These are phyloP conservation scores for Herpetomonas samuelpessoai DNA, from an alignment of 208 protist genomes.

Conservation along the genomic window DNA sequence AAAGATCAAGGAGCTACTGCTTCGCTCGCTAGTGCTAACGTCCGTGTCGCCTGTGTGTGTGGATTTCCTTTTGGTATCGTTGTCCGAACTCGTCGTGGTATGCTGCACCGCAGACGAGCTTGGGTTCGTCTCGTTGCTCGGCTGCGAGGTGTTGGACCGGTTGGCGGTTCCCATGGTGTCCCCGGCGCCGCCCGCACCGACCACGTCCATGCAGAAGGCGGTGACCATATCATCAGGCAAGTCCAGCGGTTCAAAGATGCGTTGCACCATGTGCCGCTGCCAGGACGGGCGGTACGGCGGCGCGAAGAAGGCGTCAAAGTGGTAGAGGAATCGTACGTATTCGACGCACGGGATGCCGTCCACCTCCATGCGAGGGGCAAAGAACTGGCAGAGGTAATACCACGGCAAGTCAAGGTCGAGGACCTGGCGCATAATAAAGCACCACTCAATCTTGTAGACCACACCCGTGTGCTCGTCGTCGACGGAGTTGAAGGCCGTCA, in stretches of 20 bases:
- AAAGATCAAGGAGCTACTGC: not conserved
- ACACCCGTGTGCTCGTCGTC: constrained; percentile 65
- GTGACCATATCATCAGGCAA: constrained; percentile 67
- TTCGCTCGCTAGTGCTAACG: not conserved
- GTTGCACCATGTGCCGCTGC: constrained; percentile 36
- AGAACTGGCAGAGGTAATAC: constrained; percentile 81
- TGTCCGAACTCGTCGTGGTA: not conserved
- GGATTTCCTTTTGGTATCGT: not conserved
- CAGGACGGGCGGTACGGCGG: constrained; percentile 41
- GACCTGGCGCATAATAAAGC: constrained; percentile 63
- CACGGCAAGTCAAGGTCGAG: constrained; percentile 77
- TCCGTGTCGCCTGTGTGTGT: too few relatives aligned
- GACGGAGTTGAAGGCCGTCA: constrained; percentile 66
- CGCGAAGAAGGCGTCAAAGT: constrained; percentile 58
- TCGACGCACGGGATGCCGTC: constrained; percentile 67
- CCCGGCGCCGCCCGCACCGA: not conserved
- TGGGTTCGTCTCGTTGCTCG: not conserved
- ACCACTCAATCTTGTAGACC: constrained; percentile 87
- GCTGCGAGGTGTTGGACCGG: not conserved
- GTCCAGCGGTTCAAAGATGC: constrained; percentile 54
- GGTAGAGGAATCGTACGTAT: constrained; percentile 73
- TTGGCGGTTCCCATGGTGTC: not conserved
- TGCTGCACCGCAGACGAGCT: not conserved
- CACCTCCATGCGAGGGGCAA: constrained; percentile 45
- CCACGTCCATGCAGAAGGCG: constrained; percentile 22